Conservation (phyloP, 2,329 filamentous ascomycete species). For the Chaetoscypha palmicola region DNA sequence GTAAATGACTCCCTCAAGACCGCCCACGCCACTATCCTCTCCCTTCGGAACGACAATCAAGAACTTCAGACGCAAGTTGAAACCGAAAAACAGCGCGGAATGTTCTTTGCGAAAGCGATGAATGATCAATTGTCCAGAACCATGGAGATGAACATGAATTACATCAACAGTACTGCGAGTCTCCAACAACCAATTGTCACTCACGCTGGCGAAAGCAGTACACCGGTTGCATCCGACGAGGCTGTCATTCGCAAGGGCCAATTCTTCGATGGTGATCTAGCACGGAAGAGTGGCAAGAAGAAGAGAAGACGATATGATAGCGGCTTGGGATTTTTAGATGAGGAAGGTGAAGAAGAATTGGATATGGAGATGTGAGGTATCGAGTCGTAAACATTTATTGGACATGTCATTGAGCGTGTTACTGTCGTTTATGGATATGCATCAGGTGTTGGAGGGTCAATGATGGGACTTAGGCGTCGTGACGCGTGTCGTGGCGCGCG, state of each 20-base stretch:
- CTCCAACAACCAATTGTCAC: not conserved
- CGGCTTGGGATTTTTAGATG: slow-evolving; percentile 48
- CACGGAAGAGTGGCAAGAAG: slow-evolving; percentile 29
- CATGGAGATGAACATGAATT: slow-evolving; percentile 40
- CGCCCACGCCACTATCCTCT: slow-evolving; percentile 41
- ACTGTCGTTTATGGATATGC: too few relatives aligned
- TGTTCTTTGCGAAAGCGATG: slow-evolving; percentile 42
- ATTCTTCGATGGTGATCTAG: slow-evolving; percentile 18
- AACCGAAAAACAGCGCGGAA: slow-evolving; percentile 41
- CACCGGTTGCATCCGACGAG: not conserved
- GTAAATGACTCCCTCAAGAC: slow-evolving; percentile 39
- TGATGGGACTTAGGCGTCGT: too few relatives aligned
- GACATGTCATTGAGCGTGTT: too few relatives aligned
- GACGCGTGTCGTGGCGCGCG: too few relatives aligned
- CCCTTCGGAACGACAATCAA: slow-evolving; percentile 41
- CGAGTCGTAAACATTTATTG: too few relatives aligned
- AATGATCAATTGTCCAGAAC: slow-evolving; percentile 45
- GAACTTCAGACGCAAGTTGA: slow-evolving; percentile 40
- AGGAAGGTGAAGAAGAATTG: slow-evolving; percentile 40
- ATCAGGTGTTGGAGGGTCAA: too few relatives aligned
- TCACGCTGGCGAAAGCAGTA: not conserved
- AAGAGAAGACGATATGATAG: slow-evolving; percentile 46
- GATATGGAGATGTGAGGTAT: too few relatives aligned
- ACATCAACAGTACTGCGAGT: slow-evolving; percentile 29
- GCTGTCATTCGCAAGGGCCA: slow-evolving; percentile 17